Base-by-base conservation (phyloP, 116 monocot genomes). In the Zostera marina region DNA sequence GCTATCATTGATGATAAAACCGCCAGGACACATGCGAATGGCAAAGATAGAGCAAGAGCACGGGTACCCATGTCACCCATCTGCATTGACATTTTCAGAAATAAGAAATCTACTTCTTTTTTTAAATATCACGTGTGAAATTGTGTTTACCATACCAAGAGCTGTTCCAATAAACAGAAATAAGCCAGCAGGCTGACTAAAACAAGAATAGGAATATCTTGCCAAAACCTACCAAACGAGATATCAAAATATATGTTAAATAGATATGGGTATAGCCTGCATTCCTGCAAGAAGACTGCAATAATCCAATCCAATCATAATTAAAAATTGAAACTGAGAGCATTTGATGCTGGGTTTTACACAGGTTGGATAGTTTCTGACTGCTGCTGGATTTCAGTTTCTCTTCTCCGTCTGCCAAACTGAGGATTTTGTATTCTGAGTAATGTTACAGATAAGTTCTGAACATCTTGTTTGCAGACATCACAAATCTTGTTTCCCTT, bases 401-500 rank as follows among this genome's bases (percentile, higher is more conserved):
- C 19, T 52, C 51, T 43, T 52, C 51, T 43, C 12, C 61, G 56
- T 58, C 88, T 75, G 58, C 32, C 77, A 66, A 58, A 58, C 60
- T 55, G 70, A 61, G 72, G 66, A 67, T 77, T 87, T 44, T 87
- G 82, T 72, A 94, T 68, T 61, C 94, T 81, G 42, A 94, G 68
- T 56, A 94, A 74, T 47, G 94, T 88, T 43, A 94, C 94, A 45
- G 88, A 85, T 44, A 94, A 64, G 61, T 94, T 94, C 65, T 76
- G 61, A 42, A 94, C 88, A 21, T 94, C 94, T 61, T 94, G 88
- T 67, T 76, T 81, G 67, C 94, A 94, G 8, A 94, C 63, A 67
- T 94, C 94, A 68, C 94, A 94, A 19, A 69, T 94, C 68, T 85
- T 94, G 66, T 94, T 94, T 12, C 94, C 94, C 62, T 94, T 94